phyloP scores from a whole-genome alignment of 1,284 basidiomycete genomes.

The Boletellus deceptivus region DNA sequence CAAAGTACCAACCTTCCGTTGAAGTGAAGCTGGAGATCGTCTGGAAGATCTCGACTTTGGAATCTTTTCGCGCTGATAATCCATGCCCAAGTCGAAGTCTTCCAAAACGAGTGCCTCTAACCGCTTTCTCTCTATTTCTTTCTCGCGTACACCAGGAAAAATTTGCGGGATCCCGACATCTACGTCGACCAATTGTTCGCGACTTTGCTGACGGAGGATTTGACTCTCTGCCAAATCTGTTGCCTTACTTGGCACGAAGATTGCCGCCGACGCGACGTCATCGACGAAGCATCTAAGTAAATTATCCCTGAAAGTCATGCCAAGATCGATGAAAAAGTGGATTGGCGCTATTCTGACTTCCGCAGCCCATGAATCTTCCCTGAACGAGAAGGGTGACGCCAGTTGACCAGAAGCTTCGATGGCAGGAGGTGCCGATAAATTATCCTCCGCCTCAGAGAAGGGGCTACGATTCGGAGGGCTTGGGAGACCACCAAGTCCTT shows the following conservation, averaged over 20 bases:
- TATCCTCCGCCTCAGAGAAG: slow-evolving; percentile 18
- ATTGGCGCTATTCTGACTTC: slow-evolving; percentile 54
- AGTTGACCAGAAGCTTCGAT: slow-evolving; percentile 19
- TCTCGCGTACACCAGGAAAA: slow-evolving; percentile 24
- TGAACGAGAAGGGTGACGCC: not conserved
- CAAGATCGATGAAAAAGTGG: slow-evolving; percentile 76
- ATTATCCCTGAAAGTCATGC: slow-evolving; percentile 40
- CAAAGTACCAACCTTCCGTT: slow-evolving; percentile 24
- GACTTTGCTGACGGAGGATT: slow-evolving; percentile 1
- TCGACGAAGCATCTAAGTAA: slow-evolving; percentile 28
- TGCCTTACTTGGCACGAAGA: slow-evolving; percentile 16
- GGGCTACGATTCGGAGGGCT: slow-evolving; percentile 25
- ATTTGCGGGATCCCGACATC: slow-evolving; percentile 28
- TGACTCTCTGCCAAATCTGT: not conserved
- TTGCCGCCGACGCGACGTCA: slow-evolving; percentile 19
- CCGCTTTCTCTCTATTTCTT: slow-evolving; percentile 38
- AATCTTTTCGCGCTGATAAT: slow-evolving; percentile 38
- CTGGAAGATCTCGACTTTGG: slow-evolving; percentile 8
- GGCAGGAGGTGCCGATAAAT: slow-evolving; percentile 10
- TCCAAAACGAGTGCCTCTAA: slow-evolving; percentile 52
- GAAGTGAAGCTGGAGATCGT: slow-evolving; percentile 2
- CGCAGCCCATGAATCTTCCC: slow-evolving; percentile 16
- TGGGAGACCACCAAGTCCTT: slow-evolving; percentile 14
- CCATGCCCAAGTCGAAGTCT: slow-evolving; percentile 51
- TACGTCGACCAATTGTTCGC: slow-evolving; percentile 8